Percentiles rank a stretch among this genome's conserved stretches.
These are phyloP conservation scores for Prosopis cineraria DNA, from an alignment of 306 rosid genomes.

Conservation along the genomic window DNA sequence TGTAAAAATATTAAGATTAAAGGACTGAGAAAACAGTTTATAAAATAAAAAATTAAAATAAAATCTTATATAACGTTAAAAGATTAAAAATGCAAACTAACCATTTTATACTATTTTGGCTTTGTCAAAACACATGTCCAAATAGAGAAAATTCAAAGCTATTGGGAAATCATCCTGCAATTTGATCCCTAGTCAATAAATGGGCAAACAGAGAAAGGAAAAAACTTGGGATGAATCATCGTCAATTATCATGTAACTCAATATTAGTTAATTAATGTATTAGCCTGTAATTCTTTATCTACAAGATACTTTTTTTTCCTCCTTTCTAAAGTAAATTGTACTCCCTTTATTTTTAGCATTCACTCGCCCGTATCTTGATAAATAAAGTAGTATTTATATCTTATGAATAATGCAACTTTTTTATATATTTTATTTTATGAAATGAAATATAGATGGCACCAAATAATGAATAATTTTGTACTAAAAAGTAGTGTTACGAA, in stretches of 20 bases:
- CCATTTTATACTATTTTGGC: no score
- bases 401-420: no score
- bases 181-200: neutral
- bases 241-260: neutral
- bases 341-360: no score
- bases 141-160: neutral
- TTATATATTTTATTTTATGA: neutral
- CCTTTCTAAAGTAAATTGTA: no score
- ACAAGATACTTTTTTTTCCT: neutral
- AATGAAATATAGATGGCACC: neutral
- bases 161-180: neutral
- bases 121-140: neutral
- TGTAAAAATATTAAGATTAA: no score
- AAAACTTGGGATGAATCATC: neutral
- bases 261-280: neutral
- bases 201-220: neutral
- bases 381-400: no score
- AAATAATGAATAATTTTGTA: neutral
- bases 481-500: no score
- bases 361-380: no score
- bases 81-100: no score
- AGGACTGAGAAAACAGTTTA: no score
- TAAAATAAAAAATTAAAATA: no score
- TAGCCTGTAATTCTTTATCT: neutral
- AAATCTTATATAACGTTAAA: no score